Base-by-base conservation (phyloP, 192 early-diverging fungal species). In the Linnemannia zychae region DNA sequence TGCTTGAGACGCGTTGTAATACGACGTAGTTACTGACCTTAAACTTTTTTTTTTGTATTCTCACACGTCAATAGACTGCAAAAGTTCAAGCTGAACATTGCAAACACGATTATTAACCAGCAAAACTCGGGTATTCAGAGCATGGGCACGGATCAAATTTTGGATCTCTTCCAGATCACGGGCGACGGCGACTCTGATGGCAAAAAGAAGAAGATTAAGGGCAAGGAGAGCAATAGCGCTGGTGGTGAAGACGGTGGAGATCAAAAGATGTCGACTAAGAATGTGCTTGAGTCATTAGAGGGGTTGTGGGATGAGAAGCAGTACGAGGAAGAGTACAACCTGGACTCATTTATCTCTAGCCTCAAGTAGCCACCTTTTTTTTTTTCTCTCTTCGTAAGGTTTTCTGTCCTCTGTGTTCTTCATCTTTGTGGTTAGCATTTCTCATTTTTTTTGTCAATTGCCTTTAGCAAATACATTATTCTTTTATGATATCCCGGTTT, bases 81-180 rank as follows among this genome's bases (percentile, higher is more conserved):
- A 91, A 97, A 96, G 74, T 99, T 99, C 91, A 99, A 99, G 87
- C 90, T 98, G 60, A 98, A 99, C 82, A 97, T 99, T 88, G 97
- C 99, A 2, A 97, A 96, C 67, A 93, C 97, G 2, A 91, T 99
- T 44, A 96, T 99, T 60, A 99, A 98, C 75, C 95, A 97, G 85
- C 97, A 99, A 89, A 99, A 99, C 79, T 89, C 97, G 1, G 97
- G 97, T 13, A 86, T 99, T 44, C 91, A 95, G 73, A 96, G 94
- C 34, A 99, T 99, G 98, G 97, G 97, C 82, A 97, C 98, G 37
- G 96, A 96, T 63, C 96, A 99, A 89, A 93, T 99, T 53, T 87
- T 99, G 69, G 98, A 99, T 85, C 86, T 99, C 57, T 99, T 99
- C 82, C 91, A 92, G 71, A 89, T 97, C n/a, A 93, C 91, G 31